Conservation (phyloP, 257 asterid genomes). For the Penstemon newberryi region DNA sequence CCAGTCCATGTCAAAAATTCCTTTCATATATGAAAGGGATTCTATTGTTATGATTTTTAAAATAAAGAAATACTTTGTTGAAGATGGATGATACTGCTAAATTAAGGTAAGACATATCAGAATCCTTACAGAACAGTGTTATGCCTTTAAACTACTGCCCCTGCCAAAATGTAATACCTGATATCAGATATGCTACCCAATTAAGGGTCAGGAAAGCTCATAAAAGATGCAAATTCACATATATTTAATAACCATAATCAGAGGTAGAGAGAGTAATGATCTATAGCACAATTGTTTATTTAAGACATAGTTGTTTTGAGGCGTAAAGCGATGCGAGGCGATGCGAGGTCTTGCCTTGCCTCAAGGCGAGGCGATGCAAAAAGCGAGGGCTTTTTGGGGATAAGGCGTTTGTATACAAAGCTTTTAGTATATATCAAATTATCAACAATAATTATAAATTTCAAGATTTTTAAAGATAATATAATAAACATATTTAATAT, state of each 20-base stretch:
- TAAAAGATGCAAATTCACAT: background rate
- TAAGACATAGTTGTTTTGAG: background rate
- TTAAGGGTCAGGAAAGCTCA: constrained; percentile 18
- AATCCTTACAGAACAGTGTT: background rate
- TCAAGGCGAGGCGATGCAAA: too few relatives aligned
- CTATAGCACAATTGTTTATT: background rate
- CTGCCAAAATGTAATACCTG: constrained; percentile 14
- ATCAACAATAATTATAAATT: too few relatives aligned
- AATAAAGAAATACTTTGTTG: constrained; percentile 2
- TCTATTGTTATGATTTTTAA: constrained; percentile 2
- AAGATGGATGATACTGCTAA: constrained; percentile 15
- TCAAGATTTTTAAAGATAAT: too few relatives aligned
- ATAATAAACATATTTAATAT: too few relatives aligned
- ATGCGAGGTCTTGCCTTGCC: too few relatives aligned
- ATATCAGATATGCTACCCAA: constrained; percentile 1
- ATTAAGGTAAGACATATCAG: background rate
- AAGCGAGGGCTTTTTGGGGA: too few relatives aligned
- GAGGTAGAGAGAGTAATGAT: background rate
- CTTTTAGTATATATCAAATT: too few relatives aligned
- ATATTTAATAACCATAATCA: background rate
- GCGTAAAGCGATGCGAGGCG: too few relatives aligned
- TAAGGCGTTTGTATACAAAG: too few relatives aligned
- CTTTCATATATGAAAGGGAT: background rate
- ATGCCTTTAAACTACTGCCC: background rate
- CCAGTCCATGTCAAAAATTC: background rate